phyloP scores from a whole-genome alignment of 805 yeast species.

The Soucietia sequanensis region DNA sequence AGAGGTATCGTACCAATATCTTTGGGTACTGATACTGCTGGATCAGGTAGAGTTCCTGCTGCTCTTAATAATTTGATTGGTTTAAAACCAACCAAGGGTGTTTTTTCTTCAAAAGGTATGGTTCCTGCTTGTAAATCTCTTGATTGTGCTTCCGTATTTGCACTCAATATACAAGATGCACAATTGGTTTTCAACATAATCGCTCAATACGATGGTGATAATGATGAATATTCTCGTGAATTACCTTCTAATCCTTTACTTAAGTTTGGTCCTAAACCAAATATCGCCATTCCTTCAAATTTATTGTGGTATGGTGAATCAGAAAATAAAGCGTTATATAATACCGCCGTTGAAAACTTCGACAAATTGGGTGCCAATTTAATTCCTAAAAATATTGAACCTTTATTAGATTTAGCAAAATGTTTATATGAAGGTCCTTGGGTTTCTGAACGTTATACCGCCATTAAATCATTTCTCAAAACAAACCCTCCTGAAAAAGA shows the following conservation, averaged over 20 bases:
- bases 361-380: slow-evolving; percentile 50
- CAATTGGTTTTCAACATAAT: slow-evolving; percentile 69
- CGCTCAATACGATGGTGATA: slow-evolving; percentile 64
- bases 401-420: slow-evolving; percentile 76
- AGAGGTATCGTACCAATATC: slow-evolving; percentile 87
- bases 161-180: slow-evolving; percentile 78
- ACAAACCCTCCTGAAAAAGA: slow-evolving; percentile 67
- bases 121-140: slow-evolving; percentile 96
- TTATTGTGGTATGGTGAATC: slow-evolving; percentile 80
- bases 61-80: slow-evolving; percentile 90
- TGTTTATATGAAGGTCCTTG: slow-evolving; percentile 97
- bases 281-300: slow-evolving; percentile 72
- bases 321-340: slow-evolving; percentile 70
- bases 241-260: slow-evolving; percentile 66
- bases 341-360: slow-evolving; percentile 52
- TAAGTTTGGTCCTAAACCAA: slow-evolving; percentile 57
- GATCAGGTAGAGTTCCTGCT: slow-evolving; percentile 97
- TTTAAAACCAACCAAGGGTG: slow-evolving; percentile 89
- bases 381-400: slow-evolving; percentile 66
- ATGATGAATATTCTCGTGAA: slow-evolving; percentile 78
- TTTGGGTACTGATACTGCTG: slow-evolving; percentile 96
- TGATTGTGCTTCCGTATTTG: slow-evolving; percentile 87
- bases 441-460: slow-evolving; percentile 94
- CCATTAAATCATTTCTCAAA: slow-evolving; percentile 68
- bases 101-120: slow-evolving; percentile 84